Percentiles rank a stretch among this genome's conserved stretches.
These are phyloP conservation scores for Blepharisma undulans DNA, from an alignment of 169 alveolate genomes.

Conservation along the genomic window DNA sequence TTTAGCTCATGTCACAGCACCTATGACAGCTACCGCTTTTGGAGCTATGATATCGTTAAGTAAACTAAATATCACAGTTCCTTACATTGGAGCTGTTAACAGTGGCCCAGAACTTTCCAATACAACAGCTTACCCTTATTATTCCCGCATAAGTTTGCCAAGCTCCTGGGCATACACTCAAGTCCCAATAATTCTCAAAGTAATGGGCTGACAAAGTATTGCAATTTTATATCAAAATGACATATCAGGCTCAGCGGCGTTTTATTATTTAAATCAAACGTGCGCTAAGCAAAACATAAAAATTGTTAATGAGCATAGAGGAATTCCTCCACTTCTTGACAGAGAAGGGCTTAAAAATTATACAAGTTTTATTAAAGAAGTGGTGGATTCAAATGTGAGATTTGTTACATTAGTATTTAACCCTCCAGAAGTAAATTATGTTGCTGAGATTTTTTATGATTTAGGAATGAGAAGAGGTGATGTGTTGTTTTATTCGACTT, in stretches of 20 bases:
- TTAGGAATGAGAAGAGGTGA: constrained; percentile 11
- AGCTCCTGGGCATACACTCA: too few relatives aligned
- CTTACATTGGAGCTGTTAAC: neutral
- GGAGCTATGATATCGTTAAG: neutral
- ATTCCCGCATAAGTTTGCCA: too few relatives aligned
- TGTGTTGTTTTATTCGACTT: neutral
- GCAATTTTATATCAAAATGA: too few relatives aligned
- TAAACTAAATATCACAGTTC: neutral
- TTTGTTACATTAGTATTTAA: neutral
- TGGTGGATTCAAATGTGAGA: neutral
- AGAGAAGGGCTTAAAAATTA: neutral
- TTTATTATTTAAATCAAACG: too few relatives aligned
- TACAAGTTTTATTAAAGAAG: neutral
- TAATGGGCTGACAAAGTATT: too few relatives aligned
- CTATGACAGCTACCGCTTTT: too few relatives aligned
- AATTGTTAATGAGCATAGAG: too few relatives aligned
- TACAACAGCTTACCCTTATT: neutral
- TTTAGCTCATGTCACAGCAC: neutral
- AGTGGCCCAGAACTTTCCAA: neutral
- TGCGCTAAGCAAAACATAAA: too few relatives aligned
- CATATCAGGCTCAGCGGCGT: too few relatives aligned
- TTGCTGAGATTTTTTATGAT: neutral
- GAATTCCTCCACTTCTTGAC: too few relatives aligned
- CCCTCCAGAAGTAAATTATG: neutral
- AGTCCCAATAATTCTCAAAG: too few relatives aligned